Percentiles rank a stretch among this genome's conserved stretches.
These are phyloP conservation scores for Aspergillus persii DNA, from an alignment of 2,329 filamentous ascomycete genomes.

Conservation along the genomic window DNA sequence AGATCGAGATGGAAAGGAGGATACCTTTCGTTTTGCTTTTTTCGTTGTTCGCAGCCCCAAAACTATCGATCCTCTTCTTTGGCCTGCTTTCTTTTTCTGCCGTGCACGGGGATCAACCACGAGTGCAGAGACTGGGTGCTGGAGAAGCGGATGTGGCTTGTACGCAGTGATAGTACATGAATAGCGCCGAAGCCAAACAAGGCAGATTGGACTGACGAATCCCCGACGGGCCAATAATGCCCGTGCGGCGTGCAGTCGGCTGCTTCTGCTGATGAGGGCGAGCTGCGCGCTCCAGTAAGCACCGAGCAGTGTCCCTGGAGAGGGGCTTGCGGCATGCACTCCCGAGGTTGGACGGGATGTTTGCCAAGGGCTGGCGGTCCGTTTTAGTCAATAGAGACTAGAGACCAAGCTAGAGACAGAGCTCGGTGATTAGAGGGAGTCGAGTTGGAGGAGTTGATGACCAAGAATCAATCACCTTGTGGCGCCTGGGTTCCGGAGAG, in stretches of 20 bases:
- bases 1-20: background rate
- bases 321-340: background rate
- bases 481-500: background rate
- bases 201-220: background rate
- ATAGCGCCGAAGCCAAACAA: slow-evolving; percentile 3
- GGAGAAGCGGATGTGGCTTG: slow-evolving; percentile 6
- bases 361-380: background rate
- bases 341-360: background rate
- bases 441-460: background rate
- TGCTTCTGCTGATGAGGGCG: slow-evolving; percentile 2
- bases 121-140: background rate
- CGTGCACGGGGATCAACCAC: background rate
- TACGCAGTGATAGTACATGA: slow-evolving; percentile 1
- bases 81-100: background rate
- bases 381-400: background rate
- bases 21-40: background rate
- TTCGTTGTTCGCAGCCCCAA: background rate
- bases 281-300: background rate
- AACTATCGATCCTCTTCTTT: background rate
- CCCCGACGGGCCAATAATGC: background rate
- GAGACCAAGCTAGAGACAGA: background rate
- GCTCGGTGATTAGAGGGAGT: background rate
- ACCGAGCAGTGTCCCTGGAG: background rate
- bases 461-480: background rate
- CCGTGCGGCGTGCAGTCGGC: background rate